phyloP scores from a whole-genome alignment of 1,284 basidiomycete species.

The Dichomitus squalens region DNA sequence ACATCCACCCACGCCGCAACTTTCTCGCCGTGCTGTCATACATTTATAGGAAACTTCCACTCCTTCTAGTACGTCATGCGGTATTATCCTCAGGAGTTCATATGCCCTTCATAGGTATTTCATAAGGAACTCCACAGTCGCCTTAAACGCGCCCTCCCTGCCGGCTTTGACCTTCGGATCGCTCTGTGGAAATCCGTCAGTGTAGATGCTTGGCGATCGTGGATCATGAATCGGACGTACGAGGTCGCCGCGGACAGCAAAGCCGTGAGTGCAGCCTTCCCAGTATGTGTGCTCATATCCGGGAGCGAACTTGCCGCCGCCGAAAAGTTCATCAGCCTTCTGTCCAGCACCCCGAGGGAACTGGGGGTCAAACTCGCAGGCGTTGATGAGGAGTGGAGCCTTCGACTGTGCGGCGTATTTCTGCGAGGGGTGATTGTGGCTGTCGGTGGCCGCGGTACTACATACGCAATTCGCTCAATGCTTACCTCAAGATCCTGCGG shows the following conservation, averaged over 20 bases:
- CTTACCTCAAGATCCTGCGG: constrained; percentile 59
- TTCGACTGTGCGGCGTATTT: constrained; percentile 49
- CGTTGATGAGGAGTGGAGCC: constrained; percentile 65
- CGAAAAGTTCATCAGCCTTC: constrained; percentile 59
- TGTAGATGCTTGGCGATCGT: not conserved
- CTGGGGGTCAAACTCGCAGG: constrained; percentile 53
- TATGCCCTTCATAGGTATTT: constrained; percentile 23
- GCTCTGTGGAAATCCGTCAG: constrained; percentile 21
- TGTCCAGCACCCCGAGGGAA: constrained; percentile 52
- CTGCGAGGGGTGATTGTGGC: constrained; percentile 33
- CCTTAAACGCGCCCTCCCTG: constrained; percentile 36
- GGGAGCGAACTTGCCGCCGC: constrained; percentile 49
- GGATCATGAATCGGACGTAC: constrained; percentile 16
- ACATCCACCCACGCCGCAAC: not conserved
- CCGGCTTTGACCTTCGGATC: constrained; percentile 35
- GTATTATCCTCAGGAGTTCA: not conserved
- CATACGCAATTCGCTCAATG: not conserved
- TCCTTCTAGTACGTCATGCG: not conserved
- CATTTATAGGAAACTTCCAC: not conserved
- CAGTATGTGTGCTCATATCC: constrained; percentile 49
- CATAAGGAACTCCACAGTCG: constrained; percentile 31
- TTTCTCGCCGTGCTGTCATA: not conserved
- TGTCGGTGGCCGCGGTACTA: not conserved
- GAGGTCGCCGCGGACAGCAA: constrained; percentile 44
- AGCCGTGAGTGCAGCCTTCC: constrained; percentile 54